Base-by-base conservation (phyloP, 2,329 filamentous ascomycete species). In the Colletotrichum sp. region DNA sequence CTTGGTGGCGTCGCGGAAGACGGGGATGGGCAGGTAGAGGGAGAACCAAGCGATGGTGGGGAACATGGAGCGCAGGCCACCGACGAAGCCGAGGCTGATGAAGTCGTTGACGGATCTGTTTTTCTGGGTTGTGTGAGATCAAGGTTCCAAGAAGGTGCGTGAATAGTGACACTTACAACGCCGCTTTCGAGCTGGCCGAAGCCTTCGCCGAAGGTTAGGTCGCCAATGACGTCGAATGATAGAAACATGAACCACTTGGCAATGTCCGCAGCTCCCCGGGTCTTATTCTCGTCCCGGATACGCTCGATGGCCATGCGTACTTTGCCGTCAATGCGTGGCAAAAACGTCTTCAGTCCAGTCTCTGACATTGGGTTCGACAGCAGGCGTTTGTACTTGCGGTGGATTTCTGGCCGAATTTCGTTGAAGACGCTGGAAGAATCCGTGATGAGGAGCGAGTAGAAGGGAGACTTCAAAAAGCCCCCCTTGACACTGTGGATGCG, bases 161-260 rank as follows among this genome's bases (percentile, higher is more conserved):
- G 8, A 3, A 0, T 9, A 4, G 21, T 9, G 3, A 69, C n/a
- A 30, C 81, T 75, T 78, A 90, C 89, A 16, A 69, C 70, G 15
- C 73, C 74, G 2, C 73, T 76, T 12, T 80, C 70, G 4, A 83
- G 77, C 34, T 80, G 80, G 8, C 77, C 78, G 58, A 83, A 83
- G 2, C 79, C 74, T 43, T 81, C 79, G 16, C 81, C 82, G 71
- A 83, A 83, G 2, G 78, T 75, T 6, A 83, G 74, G 60, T 82
- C 79, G 5, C 81, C 81, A 18, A 83, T 81, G 8, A 83, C 73
- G 60, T 83, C 82, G 58, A 83, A 83, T 0, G 89, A 82, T 83
- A 91, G 86, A 69, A 89, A 91, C 15, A 87, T 80, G 81, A 85
- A 89, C 89, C 89, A 92, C 73, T 90, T 90, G 73, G 85, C 84